Percentiles rank a stretch among this genome's conserved stretches.
Conservation (phyloP, 1,139 yeast species). For the Debaryomyces nepalensis region DNA sequence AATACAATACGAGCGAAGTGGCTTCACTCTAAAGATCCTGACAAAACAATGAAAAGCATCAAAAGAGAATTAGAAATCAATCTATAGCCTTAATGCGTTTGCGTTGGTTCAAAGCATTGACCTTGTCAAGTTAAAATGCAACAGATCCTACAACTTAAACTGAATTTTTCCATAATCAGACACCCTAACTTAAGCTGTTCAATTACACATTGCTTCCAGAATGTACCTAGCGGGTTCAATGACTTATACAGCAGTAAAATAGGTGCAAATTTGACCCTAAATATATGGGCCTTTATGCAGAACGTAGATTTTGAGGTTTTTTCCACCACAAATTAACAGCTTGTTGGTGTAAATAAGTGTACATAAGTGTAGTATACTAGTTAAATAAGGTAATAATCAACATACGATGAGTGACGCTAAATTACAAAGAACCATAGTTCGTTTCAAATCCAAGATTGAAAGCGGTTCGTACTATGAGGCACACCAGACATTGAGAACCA, state of each 20-base stretch:
- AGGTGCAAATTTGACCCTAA: not conserved
- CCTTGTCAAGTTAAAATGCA: too few relatives aligned
- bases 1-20: constrained; percentile 2
- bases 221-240: too few relatives aligned
- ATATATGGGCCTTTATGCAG: not conserved
- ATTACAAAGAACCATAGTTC: constrained; percentile 59
- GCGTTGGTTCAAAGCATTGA: not conserved
- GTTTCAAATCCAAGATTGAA: constrained; percentile 71
- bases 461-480: constrained; percentile 90
- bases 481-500: constrained; percentile 88
- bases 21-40: constrained; percentile 12
- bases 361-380: not conserved
- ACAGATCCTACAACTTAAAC: too few relatives aligned
- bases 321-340: constrained; percentile 3
- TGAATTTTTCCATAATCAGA: too few relatives aligned
- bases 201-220: too few relatives aligned
- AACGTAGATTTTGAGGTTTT: constrained; percentile 1
- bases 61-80: constrained; percentile 12
- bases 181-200: too few relatives aligned
- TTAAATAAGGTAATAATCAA: not conserved
- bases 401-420: constrained; percentile 43
- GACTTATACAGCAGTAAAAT: not conserved
- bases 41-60: constrained; percentile 9
- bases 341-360: too few relatives aligned
- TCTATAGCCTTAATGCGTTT: not conserved